phyloP scores from a whole-genome alignment of 805 yeast species.

The Barnettozyma wickerhamii region DNA sequence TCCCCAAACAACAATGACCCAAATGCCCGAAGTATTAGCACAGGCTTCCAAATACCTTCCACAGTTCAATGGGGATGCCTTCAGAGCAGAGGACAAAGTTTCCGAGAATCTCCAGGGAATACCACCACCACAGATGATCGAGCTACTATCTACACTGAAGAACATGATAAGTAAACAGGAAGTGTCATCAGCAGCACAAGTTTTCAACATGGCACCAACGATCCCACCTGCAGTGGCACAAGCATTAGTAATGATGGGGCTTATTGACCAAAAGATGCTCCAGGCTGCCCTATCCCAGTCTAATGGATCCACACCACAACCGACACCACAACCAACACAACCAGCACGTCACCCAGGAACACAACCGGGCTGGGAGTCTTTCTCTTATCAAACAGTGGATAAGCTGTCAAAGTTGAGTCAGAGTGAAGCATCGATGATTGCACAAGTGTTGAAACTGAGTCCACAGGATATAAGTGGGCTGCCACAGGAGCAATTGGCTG shows the following conservation, averaged over 20 bases:
- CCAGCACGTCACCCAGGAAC: constrained; percentile 1
- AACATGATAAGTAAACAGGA: constrained; percentile 29
- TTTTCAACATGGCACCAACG: constrained; percentile 49
- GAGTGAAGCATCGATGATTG: constrained; percentile 9
- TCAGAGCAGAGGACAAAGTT: constrained; percentile 51
- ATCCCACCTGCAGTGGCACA: constrained; percentile 69
- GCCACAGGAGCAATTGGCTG: constrained; percentile 7
- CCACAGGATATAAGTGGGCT: constrained; percentile 4
- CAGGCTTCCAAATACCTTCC: constrained; percentile 58
- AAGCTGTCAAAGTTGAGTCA: constrained; percentile 4
- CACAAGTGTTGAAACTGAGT: constrained; percentile 8
- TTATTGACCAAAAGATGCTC: constrained; percentile 67
- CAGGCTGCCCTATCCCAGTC: constrained; percentile 38
- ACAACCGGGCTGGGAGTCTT: constrained; percentile 10
- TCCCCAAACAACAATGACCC: background rate
- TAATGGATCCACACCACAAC: background rate
- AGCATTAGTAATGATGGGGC: constrained; percentile 71
- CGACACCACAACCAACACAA: background rate
- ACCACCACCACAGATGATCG: constrained; percentile 69
- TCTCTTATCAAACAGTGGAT: constrained; percentile 8
- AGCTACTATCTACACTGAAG: constrained; percentile 63
- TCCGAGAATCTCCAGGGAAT: constrained; percentile 57
- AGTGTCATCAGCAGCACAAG: constrained; percentile 44
- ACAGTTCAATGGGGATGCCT: constrained; percentile 38
- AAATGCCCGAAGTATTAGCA: constrained; percentile 44